Percentiles rank a stretch among this genome's conserved stretches.
These are phyloP conservation scores for Arthrobotrys sinensis DNA, from an alignment of 2,329 filamentous ascomycete species.

Conservation along the genomic window DNA sequence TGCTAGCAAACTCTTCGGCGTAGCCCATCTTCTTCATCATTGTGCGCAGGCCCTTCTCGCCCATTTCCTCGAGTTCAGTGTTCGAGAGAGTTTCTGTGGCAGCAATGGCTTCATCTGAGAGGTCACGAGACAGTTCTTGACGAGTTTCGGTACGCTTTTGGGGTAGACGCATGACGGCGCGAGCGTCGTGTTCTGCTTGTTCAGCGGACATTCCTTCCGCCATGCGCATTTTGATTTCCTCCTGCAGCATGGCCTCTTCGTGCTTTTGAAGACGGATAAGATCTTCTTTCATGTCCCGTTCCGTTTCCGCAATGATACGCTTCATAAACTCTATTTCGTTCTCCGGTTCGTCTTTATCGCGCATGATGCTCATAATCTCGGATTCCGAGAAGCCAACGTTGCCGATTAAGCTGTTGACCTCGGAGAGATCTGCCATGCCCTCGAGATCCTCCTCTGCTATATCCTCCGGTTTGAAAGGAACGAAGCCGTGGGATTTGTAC, in stretches of 20 bases:
- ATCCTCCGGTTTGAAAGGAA: slow-evolving; percentile 37
- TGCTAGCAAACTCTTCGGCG: slow-evolving; percentile 29
- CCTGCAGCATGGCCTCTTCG: slow-evolving; percentile 36
- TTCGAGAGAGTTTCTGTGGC: slow-evolving; percentile 50
- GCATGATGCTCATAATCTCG: slow-evolving; percentile 52
- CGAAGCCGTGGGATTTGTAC: slow-evolving; percentile 28
- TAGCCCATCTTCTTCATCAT: slow-evolving; percentile 53
- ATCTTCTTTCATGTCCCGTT: slow-evolving; percentile 44
- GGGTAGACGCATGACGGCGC: slow-evolving; percentile 55
- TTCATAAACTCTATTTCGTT: slow-evolving; percentile 38
- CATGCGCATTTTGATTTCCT: slow-evolving; percentile 57
- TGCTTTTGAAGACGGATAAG: slow-evolving; percentile 44
- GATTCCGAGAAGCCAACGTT: slow-evolving; percentile 53
- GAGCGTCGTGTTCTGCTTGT: slow-evolving; percentile 56
- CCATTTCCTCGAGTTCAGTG: slow-evolving; percentile 50
- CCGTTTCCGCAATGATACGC: slow-evolving; percentile 55
- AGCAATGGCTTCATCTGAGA: slow-evolving; percentile 53
- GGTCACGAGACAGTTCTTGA: slow-evolving; percentile 46
- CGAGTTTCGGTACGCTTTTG: slow-evolving; percentile 46
- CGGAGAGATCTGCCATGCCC: slow-evolving; percentile 47
- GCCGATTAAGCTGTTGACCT: slow-evolving; percentile 42
- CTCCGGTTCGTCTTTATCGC: slow-evolving; percentile 43
- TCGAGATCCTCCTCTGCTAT: slow-evolving; percentile 40
- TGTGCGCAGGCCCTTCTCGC: slow-evolving; percentile 43
- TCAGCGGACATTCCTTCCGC: slow-evolving; percentile 33